Evolutionary conservation across 305 asterid species (phyloP).

Genomic region (Fraxinus floribunda): DNA sequence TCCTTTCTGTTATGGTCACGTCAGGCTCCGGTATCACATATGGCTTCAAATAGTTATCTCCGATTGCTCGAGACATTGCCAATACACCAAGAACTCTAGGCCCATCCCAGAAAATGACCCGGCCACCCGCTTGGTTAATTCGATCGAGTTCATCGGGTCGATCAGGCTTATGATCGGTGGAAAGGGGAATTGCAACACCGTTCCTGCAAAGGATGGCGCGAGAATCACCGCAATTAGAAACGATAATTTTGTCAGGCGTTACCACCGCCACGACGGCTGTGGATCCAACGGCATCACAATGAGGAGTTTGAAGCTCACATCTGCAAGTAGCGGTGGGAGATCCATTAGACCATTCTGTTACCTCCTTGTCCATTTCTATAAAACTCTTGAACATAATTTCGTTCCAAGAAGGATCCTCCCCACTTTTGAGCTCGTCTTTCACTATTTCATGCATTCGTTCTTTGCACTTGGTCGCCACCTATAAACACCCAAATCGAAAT

Average conservation of each 20-base stretch:
- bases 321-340: conserved; percentile 54
- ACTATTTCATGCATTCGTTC: conserved; percentile 90
- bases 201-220: conserved; percentile 89
- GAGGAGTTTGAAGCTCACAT: conserved; percentile 81
- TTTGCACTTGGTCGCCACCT: conserved; percentile 80
- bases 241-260: conserved; percentile 65
- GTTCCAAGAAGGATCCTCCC: conserved; percentile 52
- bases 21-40: conserved; percentile 83
- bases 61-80: conserved; percentile 95
- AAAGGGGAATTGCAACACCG: conserved; percentile 78
- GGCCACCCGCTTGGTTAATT: conserved; percentile 83
- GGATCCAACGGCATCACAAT: conserved; percentile 95
- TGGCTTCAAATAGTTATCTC: conserved; percentile 83
- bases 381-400: conserved; percentile 54
- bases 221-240: conserved; percentile 94
- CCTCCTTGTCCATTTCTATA: conserved; percentile 68
- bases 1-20: conserved; percentile 62
- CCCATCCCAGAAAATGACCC: conserved; percentile 92
- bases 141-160: conserved; percentile 80
- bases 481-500: background rate
- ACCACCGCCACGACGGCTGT: conserved; percentile 84
- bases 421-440: conserved; percentile 44
- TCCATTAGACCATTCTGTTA: conserved; percentile 37
- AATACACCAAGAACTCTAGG: conserved; percentile 82
- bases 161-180: conserved; percentile 91